phyloP scores from a whole-genome alignment of 2,329 filamentous ascomycete species.

The Neofusicoccum parvum region DNA sequence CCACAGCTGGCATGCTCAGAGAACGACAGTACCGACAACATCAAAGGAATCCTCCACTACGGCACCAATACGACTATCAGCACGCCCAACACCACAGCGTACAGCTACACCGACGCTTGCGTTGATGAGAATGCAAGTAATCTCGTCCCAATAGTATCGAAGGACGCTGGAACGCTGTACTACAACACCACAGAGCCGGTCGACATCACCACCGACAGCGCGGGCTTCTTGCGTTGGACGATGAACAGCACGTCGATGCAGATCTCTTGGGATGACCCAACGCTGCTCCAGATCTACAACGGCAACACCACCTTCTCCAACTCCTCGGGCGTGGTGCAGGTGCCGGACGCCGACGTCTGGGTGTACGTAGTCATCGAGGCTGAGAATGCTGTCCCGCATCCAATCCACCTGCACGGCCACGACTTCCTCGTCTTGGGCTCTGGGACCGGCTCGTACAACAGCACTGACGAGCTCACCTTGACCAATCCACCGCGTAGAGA shows the following conservation, averaged over 20 bases:
- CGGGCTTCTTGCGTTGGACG: slow-evolving; percentile 42
- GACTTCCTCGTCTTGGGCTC: slow-evolving; percentile 40
- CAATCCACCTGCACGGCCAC: slow-evolving; percentile 45
- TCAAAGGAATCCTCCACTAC: slow-evolving; percentile 21
- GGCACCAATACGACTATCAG: neutral
- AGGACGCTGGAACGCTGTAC: neutral
- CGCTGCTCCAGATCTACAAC: slow-evolving; percentile 38
- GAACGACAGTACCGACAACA: slow-evolving; percentile 19
- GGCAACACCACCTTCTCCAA: slow-evolving; percentile 26
- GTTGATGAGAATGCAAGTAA: slow-evolving; percentile 24
- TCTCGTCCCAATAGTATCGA: slow-evolving; percentile 42
- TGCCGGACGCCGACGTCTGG: slow-evolving; percentile 28
- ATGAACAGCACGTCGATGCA: slow-evolving; percentile 40
- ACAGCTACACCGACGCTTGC: slow-evolving; percentile 17
- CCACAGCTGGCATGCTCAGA: slow-evolving; percentile 15
- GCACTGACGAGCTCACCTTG: slow-evolving; percentile 34
- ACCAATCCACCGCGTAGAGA: slow-evolving; percentile 45
- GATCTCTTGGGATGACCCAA: slow-evolving; percentile 40
- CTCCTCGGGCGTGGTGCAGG: slow-evolving; percentile 36
- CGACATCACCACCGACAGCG: slow-evolving; percentile 3
- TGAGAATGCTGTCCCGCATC: slow-evolving; percentile 39
- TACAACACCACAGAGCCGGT: slow-evolving; percentile 5
- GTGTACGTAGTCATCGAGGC: slow-evolving; percentile 20
- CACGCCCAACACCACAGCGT: neutral
- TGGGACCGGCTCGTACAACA: slow-evolving; percentile 35